Conservation (phyloP, 495 filamentous ascomycete species). For the Rostrohypoxylon terebratum region DNA sequence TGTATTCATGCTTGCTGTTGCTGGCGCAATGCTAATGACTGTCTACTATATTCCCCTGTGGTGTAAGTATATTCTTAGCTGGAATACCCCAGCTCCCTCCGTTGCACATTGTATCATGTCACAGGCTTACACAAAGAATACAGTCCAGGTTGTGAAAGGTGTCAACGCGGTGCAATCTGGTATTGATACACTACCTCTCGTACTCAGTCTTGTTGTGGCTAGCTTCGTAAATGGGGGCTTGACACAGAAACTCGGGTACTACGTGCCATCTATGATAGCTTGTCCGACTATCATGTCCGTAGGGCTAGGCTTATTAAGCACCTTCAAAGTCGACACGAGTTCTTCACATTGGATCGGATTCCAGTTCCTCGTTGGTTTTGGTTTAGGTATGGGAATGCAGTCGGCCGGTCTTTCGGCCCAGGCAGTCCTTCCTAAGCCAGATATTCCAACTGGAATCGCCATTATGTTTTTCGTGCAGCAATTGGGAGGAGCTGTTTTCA, state of each 20-base stretch:
- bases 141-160: slow-evolving; percentile 78
- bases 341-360: slow-evolving; percentile 75
- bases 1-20: slow-evolving; percentile 69
- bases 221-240: slow-evolving; percentile 62
- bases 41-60: slow-evolving; percentile 77
- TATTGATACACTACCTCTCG: slow-evolving; percentile 70
- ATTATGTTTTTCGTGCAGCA: slow-evolving; percentile 75
- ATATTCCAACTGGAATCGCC: slow-evolving; percentile 71
- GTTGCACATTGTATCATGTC: slow-evolving; percentile 39
- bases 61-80: slow-evolving; percentile 67
- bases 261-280: slow-evolving; percentile 72
- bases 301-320: slow-evolving; percentile 76
- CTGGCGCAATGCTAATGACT: slow-evolving; percentile 75
- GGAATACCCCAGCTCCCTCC: too few relatives aligned
- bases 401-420: slow-evolving; percentile 73
- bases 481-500: slow-evolving; percentile 74
- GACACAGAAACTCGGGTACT: slow-evolving; percentile 73
- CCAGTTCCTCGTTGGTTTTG: slow-evolving; percentile 77
- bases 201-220: slow-evolving; percentile 63
- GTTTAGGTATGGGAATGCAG: slow-evolving; percentile 80
- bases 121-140: slow-evolving; percentile 62
- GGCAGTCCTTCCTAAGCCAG: slow-evolving; percentile 64
- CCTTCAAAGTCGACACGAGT: slow-evolving; percentile 66
- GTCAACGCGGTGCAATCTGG: slow-evolving; percentile 68
- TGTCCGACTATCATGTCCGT: slow-evolving; percentile 69